Percentiles rank a stretch among this genome's conserved stretches.
Conservation (phyloP, 306 rosid genomes). For the Corylus avellana region DNA sequence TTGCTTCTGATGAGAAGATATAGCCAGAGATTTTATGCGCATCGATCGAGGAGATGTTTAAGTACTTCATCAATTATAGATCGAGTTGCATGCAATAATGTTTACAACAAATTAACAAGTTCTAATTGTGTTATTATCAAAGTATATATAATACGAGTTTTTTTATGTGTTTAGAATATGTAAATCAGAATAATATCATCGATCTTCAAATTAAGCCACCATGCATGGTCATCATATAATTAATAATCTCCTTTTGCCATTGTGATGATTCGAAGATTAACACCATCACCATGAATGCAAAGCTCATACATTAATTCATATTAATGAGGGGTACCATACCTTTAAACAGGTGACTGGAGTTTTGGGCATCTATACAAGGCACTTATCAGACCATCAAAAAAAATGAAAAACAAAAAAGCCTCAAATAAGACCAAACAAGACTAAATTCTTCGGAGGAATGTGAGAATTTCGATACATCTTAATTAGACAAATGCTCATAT, state of each 20-base stretch:
- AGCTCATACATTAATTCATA: not conserved
- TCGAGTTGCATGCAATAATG: not conserved
- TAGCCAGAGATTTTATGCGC: conserved; percentile 40
- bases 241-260: not conserved
- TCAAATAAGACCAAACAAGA: no score
- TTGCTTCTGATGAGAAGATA: conserved; percentile 29
- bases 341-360: not conserved
- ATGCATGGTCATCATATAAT: not conserved
- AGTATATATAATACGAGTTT: not conserved
- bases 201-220: not conserved
- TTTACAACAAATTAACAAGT: not conserved
- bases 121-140: not conserved
- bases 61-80: not conserved
- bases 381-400: no score
- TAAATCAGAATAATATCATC: not conserved
- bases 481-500: no score
- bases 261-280: not conserved
- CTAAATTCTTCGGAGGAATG: no score
- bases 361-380: no score
- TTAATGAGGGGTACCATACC: not conserved
- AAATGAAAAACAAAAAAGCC: no score
- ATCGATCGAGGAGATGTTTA: not conserved
- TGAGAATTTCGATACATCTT: no score
- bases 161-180: not conserved
- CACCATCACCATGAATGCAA: no score